A percentile compares a stretch with the other conserved stretches of the same genome.
Conservation (phyloP, 192 early-diverging fungal genomes). For the Neocallimastix lanati region DNA sequence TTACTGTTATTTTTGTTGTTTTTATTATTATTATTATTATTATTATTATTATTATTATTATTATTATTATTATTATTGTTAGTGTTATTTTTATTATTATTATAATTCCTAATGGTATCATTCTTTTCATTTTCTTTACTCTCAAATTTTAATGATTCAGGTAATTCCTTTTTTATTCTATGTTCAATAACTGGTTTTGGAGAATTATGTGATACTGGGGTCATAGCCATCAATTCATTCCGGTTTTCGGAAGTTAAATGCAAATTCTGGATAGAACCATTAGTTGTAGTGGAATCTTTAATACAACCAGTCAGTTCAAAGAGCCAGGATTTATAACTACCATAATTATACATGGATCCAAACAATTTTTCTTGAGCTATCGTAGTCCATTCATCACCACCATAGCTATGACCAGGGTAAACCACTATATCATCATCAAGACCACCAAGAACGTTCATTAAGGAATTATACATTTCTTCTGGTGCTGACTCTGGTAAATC, state of each 20-base stretch:
- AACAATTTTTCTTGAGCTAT: neutral
- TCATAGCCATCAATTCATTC: neutral
- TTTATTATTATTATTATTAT: too few relatives aligned
- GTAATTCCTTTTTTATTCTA: too few relatives aligned
- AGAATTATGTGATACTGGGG: neutral
- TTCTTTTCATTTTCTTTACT: too few relatives aligned
- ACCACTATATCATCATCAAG: neutral
- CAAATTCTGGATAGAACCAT: too few relatives aligned
- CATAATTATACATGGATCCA: neutral
- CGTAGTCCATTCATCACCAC: neutral
- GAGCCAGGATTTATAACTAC: neutral
- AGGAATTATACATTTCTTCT: neutral
- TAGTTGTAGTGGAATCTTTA: neutral
- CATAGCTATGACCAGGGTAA: neutral
- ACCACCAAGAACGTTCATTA: neutral
- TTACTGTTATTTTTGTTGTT: too few relatives aligned
- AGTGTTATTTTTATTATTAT: too few relatives aligned
- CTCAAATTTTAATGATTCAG: too few relatives aligned
- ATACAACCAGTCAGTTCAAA: neutral
- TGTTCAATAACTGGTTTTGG: too few relatives aligned
- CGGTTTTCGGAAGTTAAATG: neutral
- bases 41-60: too few relatives aligned
- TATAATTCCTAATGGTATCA: too few relatives aligned
- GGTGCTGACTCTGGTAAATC: neutral
- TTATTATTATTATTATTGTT: too few relatives aligned